Conservation (phyloP, 2,329 filamentous ascomycete species). For the Arthrobotrys sinensis region DNA sequence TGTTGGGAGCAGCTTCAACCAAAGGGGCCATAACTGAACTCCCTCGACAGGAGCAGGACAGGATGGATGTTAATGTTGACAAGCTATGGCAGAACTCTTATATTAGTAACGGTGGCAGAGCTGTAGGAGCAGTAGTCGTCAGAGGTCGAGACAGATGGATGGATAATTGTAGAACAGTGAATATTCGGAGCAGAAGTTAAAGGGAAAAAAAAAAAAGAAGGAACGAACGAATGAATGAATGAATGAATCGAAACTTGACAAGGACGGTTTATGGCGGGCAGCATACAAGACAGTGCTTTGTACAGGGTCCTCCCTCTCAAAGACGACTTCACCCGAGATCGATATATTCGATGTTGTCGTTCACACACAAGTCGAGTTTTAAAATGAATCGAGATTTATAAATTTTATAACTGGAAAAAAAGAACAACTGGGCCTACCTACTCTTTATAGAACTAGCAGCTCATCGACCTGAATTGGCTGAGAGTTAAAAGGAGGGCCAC, state of each 20-base stretch:
- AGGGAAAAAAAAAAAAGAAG: conserved; percentile 14
- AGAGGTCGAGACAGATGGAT: conserved; percentile 17
- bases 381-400: conserved; percentile 59
- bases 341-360: conserved; percentile 13
- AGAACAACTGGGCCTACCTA: conserved; percentile 57
- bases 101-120: conserved; percentile 33
- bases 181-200: neutral
- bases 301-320: neutral
- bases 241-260: neutral
- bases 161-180: neutral
- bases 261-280: neutral
- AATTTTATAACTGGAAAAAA: conserved; percentile 52
- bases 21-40: conserved; percentile 57
- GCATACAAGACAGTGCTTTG: neutral
- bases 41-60: conserved; percentile 39
- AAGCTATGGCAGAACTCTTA: conserved; percentile 16
- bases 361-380: conserved; percentile 38
- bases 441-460: conserved; percentile 59
- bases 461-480: conserved; percentile 43
- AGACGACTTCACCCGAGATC: conserved; percentile 1
- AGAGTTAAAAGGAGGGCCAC: conserved; percentile 50
- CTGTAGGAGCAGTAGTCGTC: neutral
- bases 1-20: conserved; percentile 38
- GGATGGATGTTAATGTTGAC: neutral
- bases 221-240: neutral